Evolutionary conservation across 805 yeast genomes (phyloP).

Genomic region (Teunomyces kruisii): DNA sequence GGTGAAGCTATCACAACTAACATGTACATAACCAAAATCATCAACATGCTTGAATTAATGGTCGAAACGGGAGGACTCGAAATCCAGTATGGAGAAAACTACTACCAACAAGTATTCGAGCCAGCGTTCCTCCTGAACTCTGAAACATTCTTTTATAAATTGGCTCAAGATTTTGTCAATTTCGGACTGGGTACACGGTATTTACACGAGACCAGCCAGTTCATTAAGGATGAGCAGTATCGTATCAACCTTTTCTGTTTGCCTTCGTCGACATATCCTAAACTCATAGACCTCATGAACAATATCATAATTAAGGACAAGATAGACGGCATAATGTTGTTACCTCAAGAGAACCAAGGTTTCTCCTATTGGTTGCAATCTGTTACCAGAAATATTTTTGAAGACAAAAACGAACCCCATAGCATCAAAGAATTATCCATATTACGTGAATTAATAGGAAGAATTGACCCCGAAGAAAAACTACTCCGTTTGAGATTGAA

Average conservation of each 20-base stretch:
- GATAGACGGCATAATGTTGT: constrained; percentile 52
- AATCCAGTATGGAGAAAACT: constrained; percentile 51
- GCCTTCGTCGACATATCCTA: constrained; percentile 54
- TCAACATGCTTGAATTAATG: constrained; percentile 71
- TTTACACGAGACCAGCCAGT: constrained; percentile 48
- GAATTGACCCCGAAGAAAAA: constrained; percentile 54
- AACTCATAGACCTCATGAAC: constrained; percentile 56
- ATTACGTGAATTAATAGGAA: constrained; percentile 49
- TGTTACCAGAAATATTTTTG: constrained; percentile 22
- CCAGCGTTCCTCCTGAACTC: constrained; percentile 59
- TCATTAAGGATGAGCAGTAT: constrained; percentile 62
- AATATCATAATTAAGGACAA: constrained; percentile 57
- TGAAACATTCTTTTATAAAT: constrained; percentile 50
- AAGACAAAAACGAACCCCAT: constrained; percentile 11
- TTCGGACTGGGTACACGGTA: constrained; percentile 51
- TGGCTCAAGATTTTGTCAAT: constrained; percentile 45
- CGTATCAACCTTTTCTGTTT: constrained; percentile 50
- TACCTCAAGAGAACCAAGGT: constrained; percentile 53
- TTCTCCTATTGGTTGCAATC: constrained; percentile 55
- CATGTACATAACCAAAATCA: constrained; percentile 56
- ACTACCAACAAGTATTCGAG: constrained; percentile 65
- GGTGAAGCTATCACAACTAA: constrained; percentile 52
- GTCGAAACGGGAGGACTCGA: constrained; percentile 37
- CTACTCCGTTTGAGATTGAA: constrained; percentile 50
- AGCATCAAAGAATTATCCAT: constrained; percentile 42